Conservation (phyloP, 2,329 filamentous ascomycete species). For the Xylaria sp. region DNA sequence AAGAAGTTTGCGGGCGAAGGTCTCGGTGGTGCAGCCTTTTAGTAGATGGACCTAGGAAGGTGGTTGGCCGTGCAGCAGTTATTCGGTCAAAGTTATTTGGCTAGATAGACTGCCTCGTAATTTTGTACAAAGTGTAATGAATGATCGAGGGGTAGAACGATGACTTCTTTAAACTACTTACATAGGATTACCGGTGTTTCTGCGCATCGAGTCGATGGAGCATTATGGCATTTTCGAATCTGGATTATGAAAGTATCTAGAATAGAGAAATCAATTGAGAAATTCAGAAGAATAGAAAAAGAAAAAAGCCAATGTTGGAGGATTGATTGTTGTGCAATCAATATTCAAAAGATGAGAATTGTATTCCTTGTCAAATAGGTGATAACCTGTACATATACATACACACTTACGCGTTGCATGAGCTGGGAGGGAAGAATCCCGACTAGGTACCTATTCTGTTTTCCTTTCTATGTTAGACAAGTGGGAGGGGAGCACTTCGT, state of each 20-base stretch:
- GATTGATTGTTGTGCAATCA: not conserved
- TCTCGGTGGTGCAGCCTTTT: constrained; percentile 66
- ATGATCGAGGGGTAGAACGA: not conserved
- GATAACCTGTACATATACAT: too few species aligned
- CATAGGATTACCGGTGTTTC: not conserved
- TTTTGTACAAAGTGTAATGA: constrained; percentile 1
- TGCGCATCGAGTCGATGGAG: not conserved
- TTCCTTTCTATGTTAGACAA: not conserved
- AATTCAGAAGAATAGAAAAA: not conserved
- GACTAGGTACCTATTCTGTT: not conserved
- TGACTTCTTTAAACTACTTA: not conserved
- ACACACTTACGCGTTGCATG: not conserved
- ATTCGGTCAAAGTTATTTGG: not conserved
- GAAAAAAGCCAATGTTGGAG: not conserved
- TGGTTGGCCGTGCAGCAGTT: not conserved
- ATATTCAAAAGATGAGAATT: not conserved
- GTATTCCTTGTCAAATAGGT: constrained; percentile 9
- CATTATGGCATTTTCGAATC: not conserved
- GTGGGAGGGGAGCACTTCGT: not conserved
- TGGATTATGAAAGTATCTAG: not conserved
- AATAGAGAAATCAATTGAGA: not conserved
- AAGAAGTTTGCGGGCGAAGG: constrained; percentile 67
- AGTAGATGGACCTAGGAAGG: constrained; percentile 9
- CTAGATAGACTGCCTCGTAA: not conserved
- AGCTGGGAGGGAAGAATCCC: not conserved